Base-by-base conservation (phyloP, 2,329 filamentous ascomycete genomes). In the Microsporum ferrugineum region DNA sequence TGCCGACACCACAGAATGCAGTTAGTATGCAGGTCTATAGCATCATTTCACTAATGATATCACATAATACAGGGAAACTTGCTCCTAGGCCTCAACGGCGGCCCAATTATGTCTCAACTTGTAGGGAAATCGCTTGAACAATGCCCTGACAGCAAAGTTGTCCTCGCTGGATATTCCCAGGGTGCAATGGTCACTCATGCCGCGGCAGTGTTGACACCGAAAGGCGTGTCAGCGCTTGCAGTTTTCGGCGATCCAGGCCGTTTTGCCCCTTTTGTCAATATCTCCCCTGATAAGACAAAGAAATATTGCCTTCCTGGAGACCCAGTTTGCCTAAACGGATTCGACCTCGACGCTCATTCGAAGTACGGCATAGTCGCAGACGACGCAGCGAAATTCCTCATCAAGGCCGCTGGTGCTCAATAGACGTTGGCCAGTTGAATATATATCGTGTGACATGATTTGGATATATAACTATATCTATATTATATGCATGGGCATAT, bases 221-320 rank as follows among this genome's bases (percentile, higher is more conserved):
- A 69, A 29, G 69, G 74, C 57, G 70, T 78, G 14, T 68, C 73
- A 0, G 76, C 71, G 5, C 76, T 76, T 1, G 71, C 78, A 5
- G 71, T 76, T 10, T 79, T 78, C 62, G 79, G 71, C 29, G 77
- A 80, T 61, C 79, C 79, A 2, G 73, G 79, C 65, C 75, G 74
- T 61, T 61, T 60, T 23, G 63, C 73, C 62, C 69, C 75, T 55
- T 72, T 74, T 7, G 69, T 71, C 36, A 72, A 76, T 63, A 71
- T 79, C n/a, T 64, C 71, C 4, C 66, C 68, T 33, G 70, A 70
- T 1, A 76, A 80, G 65, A 72, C 75, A 2, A 74, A 79, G 65
- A 77, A 79, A 23, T 76, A 78, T 41, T 83, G 81, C 62, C 75
- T 79, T 34, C 53, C 64, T 2, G 80, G 78, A 0, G 81, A 84